Percentiles rank a stretch among this genome's conserved stretches.
phyloP scores from a whole-genome alignment of 2,329 filamentous ascomycete genomes.

The Alternaria sp. region DNA sequence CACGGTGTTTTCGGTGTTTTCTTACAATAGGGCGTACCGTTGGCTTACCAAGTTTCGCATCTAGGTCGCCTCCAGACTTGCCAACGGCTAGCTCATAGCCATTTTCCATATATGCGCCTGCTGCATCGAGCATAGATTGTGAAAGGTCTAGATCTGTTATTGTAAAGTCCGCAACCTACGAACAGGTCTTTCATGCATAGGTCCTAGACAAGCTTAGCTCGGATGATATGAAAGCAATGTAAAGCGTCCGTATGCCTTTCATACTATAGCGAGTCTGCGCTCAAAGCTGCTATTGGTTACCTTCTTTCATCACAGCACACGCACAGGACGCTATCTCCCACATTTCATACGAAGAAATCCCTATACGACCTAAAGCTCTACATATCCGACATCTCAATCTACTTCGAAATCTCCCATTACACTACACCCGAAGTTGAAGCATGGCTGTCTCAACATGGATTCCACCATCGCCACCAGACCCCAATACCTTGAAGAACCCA shows the following conservation, averaged over 20 bases:
- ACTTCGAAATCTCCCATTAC: neutral
- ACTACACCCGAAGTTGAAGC: neutral
- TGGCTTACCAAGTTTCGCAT: neutral
- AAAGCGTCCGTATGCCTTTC: neutral
- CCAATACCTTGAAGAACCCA: conserved; percentile 29
- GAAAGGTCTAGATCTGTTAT: neutral
- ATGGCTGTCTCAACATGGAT: conserved; percentile 32
- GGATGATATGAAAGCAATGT: neutral
- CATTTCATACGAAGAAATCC: accelerated
- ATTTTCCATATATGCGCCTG: neutral
- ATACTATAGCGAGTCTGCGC: no score
- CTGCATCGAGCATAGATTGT: neutral
- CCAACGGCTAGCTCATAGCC: neutral
- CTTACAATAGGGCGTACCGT: neutral
- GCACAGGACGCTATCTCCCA: neutral
- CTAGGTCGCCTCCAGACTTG: no score
- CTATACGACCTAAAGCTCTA: neutral
- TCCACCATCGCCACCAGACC: conserved; percentile 33
- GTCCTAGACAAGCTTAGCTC: neutral
- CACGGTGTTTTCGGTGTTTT: neutral
- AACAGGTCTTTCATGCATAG: neutral
- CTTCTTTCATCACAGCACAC: neutral
- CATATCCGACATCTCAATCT: neutral
- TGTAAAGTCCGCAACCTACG: accelerated
- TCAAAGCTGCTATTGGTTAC: neutral